Evolutionary conservation across 148 eudicot genomes (phyloP), one percentile per base, ranked within the genome.

Genomic region (Chenopodium formosanum): DNA sequence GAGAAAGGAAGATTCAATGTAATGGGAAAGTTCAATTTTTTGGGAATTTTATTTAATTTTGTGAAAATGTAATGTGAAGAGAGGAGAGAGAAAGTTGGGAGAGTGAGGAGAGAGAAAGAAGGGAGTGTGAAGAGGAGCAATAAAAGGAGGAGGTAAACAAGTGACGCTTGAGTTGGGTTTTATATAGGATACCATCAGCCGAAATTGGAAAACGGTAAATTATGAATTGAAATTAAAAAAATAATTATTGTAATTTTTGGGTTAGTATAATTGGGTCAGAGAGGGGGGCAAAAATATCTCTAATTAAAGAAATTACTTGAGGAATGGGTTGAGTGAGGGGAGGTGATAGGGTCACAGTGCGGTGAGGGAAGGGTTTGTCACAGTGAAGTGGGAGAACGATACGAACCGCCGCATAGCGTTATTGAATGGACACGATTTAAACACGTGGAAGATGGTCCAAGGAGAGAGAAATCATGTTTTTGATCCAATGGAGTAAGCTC

Each of bases 141-240:
- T 32, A 82, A 32, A 16, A 68, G 75, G 68, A 76, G 76, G 14
- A 71, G 47, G 79, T 47, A 64, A 50, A 50, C 52, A 65, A n/a
- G 23, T 10, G n/a, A 32, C 16, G 2, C 65, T 20, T 63, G 44
- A 34, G 19, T n/a, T 84, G 83, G 83, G 83, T 77, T 65, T 84
- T 84, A 84, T 84, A 84, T 84, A 84, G 83, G 83, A 77, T 80
- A 17, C 83, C 46, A 23, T 63, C 34, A 75, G 77, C 83, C 77
- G 77, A 70, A 47, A 80, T 84, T 31, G 50, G 47, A 44, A 79
- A 75, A 71, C 40, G 48, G 63, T 40, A 40, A 40, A 40, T 4
- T 40, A 4, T 6, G 5, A 40, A 40, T 40, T 40, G 25, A 6
- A 40, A 40, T 40, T 40, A 6, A 40, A 5, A 40, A 40, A 40